These are phyloP conservation scores for Mangifera indica DNA, from an alignment of 345 rosid genomes.

Conservation along the genomic window DNA sequence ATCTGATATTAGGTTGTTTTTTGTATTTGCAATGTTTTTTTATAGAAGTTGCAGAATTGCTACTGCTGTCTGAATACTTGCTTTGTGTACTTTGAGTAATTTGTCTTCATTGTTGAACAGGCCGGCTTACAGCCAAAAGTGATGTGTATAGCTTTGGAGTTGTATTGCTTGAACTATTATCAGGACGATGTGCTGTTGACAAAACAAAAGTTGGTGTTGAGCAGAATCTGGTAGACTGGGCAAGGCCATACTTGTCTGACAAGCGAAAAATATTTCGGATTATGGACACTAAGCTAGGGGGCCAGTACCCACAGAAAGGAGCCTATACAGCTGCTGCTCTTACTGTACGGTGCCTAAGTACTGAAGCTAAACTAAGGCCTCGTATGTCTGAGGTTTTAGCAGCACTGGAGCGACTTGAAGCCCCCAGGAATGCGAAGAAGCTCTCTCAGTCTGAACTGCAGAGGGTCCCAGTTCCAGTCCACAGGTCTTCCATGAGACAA, in stretches of 20 bases:
- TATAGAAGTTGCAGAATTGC: neutral
- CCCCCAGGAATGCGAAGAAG: too few relatives aligned
- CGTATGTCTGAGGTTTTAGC: too few relatives aligned
- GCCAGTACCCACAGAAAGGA: constrained; percentile 90
- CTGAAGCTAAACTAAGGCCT: too few relatives aligned
- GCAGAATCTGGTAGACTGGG: constrained; percentile 94
- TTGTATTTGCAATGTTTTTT: neutral
- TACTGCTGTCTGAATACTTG: neutral
- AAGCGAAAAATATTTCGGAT: constrained; percentile 78
- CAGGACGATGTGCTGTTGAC: constrained; percentile 86
- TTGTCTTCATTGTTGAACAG: too few relatives aligned
- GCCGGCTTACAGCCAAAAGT: too few relatives aligned
- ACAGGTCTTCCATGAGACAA: too few relatives aligned
- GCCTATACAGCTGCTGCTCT: constrained; percentile 74
- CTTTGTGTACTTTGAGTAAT: too few relatives aligned
- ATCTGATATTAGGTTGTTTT: neutral
- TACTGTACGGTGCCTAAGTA: constrained; percentile 63
- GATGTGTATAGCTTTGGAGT: too few relatives aligned
- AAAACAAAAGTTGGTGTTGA: constrained; percentile 76
- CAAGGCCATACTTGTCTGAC: constrained; percentile 83
- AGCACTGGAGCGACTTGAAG: too few relatives aligned
- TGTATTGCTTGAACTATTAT: too few relatives aligned
- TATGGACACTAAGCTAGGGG: constrained; percentile 95
- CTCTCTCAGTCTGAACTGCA: too few relatives aligned
- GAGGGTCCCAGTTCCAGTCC: too few relatives aligned